phyloP scores from a whole-genome alignment of 352 stramenopile genomes.

The Pythium myriotylum region DNA sequence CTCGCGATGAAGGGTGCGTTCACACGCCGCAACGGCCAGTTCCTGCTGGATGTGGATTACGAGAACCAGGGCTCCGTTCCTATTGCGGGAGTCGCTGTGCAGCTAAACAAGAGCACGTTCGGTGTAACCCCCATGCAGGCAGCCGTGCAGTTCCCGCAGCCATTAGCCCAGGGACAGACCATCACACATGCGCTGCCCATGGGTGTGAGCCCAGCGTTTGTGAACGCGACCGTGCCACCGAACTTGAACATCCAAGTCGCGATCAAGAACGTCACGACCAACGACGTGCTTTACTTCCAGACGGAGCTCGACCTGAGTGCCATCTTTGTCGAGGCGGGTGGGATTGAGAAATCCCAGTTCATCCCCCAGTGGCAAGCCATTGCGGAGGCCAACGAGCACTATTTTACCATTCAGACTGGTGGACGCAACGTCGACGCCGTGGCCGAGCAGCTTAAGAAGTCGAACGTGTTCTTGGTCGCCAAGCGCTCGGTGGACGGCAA shows the following conservation, averaged over 20 bases:
- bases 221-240: conserved; percentile 72
- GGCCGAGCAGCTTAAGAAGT: conserved; percentile 80
- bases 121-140: conserved; percentile 93
- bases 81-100: conserved; percentile 92
- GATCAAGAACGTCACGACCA: conserved; percentile 96
- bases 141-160: conserved; percentile 82
- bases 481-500: conserved; percentile 93
- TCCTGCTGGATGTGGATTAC: conserved; percentile 76
- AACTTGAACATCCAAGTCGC: conserved; percentile 93
- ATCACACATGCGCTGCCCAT: conserved; percentile 74
- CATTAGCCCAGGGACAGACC: conserved; percentile 70
- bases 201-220: conserved; percentile 78
- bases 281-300: conserved; percentile 96
- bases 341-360: conserved; percentile 92
- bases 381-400: conserved; percentile 94
- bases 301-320: conserved; percentile 90
- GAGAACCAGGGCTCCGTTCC: conserved; percentile 91
- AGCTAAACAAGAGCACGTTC: conserved; percentile 99
- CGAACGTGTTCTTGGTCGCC: conserved; percentile 95
- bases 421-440: conserved; percentile 82
- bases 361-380: conserved; percentile 97
- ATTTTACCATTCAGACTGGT: conserved; percentile 85
- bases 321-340: conserved; percentile 87
- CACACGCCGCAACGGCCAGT: conserved; percentile 58
- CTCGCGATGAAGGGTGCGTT: conserved; percentile 89